Percentiles rank a stretch among this genome's conserved stretches.
Conservation (phyloP, 2,329 filamentous ascomycete species). For the Fusarium sp. region DNA sequence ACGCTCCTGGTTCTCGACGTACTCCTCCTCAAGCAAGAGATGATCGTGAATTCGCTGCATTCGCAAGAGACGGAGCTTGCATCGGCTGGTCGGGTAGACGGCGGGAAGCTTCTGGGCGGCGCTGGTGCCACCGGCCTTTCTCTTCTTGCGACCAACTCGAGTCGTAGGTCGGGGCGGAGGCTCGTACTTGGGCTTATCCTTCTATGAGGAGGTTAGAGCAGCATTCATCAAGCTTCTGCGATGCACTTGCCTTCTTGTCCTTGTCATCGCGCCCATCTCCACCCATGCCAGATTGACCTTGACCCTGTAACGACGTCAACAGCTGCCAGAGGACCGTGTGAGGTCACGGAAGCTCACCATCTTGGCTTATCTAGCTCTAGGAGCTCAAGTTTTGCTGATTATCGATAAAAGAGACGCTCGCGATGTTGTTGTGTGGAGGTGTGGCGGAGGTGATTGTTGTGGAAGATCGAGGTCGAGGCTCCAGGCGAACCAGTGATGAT, state of each 20-base stretch:
- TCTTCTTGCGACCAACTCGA: slow-evolving; percentile 98
- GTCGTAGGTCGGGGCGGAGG: slow-evolving; percentile 97
- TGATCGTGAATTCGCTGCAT: slow-evolving; percentile 99
- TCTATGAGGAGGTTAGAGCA: slow-evolving; percentile 65
- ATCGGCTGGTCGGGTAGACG: slow-evolving; percentile 94
- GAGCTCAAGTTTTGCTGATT: slow-evolving; percentile 37
- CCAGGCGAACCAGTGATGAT: slow-evolving; percentile 49
- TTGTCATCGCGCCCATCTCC: slow-evolving; percentile 86
- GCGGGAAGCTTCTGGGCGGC: slow-evolving; percentile 94
- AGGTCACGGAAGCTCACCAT: slow-evolving; percentile 48
- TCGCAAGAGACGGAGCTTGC: slow-evolving; percentile 94
- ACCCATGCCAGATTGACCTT: slow-evolving; percentile 89
- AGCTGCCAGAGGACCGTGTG: not conserved
- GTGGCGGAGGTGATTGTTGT: slow-evolving; percentile 36
- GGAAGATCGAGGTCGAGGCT: slow-evolving; percentile 38
- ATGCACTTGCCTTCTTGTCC: slow-evolving; percentile 85
- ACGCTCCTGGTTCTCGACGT: slow-evolving; percentile 98
- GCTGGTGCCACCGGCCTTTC: slow-evolving; percentile 92
- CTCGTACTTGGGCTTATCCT: slow-evolving; percentile 99
- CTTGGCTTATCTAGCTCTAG: slow-evolving; percentile 47
- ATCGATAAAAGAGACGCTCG: slow-evolving; percentile 9
- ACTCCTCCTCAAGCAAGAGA: slow-evolving; percentile 95
- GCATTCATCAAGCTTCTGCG: not conserved
- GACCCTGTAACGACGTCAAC: slow-evolving; percentile 67
- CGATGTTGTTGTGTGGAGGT: slow-evolving; percentile 18